Percentiles rank a stretch among this genome's conserved stretches.
phyloP scores from a whole-genome alignment of 2,329 filamentous ascomycete genomes.

The Metarhizium anisopliae region DNA sequence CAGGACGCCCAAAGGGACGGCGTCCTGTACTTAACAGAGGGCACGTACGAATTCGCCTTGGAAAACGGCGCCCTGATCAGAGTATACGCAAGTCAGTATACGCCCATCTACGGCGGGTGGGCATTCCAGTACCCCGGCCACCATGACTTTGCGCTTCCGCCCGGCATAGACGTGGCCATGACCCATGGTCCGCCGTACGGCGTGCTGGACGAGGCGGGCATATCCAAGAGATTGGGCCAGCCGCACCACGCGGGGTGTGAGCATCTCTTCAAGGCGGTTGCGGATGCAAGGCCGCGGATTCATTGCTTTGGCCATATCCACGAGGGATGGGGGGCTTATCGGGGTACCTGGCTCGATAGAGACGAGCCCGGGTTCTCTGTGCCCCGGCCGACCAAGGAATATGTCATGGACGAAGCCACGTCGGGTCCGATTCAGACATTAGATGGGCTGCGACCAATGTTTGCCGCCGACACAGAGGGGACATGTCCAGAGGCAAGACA shows the following conservation, averaged over 20 bases:
- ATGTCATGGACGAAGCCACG: slow-evolving; percentile 31
- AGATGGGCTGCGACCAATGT: slow-evolving; percentile 14
- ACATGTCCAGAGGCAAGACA: slow-evolving; percentile 7
- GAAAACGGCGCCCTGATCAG: slow-evolving; percentile 38
- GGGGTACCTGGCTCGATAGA: slow-evolving; percentile 39
- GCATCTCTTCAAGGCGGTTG: slow-evolving; percentile 36
- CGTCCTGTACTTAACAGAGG: slow-evolving; percentile 39
- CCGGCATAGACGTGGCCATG: slow-evolving; percentile 35
- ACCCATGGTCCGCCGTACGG: slow-evolving; percentile 47
- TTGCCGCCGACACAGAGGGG: slow-evolving; percentile 11
- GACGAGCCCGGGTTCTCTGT: slow-evolving; percentile 8
- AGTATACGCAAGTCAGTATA: slow-evolving; percentile 46
- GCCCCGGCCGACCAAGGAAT: background rate
- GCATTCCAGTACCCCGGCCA: slow-evolving; percentile 39
- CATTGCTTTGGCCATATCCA: slow-evolving; percentile 55
- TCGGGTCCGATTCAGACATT: slow-evolving; percentile 27
- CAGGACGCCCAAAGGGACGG: slow-evolving; percentile 24
- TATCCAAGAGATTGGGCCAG: slow-evolving; percentile 1
- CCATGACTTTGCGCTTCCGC: slow-evolving; percentile 29
- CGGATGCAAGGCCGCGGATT: slow-evolving; percentile 31
- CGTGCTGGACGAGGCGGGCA: slow-evolving; percentile 33
- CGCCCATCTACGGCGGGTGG: slow-evolving; percentile 35
- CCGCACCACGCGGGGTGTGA: slow-evolving; percentile 31
- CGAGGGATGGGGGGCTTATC: slow-evolving; percentile 47
- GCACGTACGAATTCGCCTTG: slow-evolving; percentile 36